Base-by-base conservation (phyloP, 1,139 yeast species). In the Saccharomycopsis phalli region DNA sequence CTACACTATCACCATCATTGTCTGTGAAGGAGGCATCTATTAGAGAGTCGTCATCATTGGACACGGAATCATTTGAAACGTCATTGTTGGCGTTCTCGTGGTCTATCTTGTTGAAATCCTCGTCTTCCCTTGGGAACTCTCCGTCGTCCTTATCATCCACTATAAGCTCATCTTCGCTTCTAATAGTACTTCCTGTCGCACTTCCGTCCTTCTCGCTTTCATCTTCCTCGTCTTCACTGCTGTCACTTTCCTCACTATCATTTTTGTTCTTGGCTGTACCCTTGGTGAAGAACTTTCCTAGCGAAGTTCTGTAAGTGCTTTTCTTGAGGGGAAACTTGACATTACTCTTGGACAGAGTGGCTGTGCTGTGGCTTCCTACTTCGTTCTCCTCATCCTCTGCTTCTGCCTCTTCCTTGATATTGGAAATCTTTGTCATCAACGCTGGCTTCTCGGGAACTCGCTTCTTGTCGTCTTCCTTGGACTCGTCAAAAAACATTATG, bases 21-120 rank as follows among this genome's bases (percentile, higher is more conserved):
- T 56, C 49, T 1, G 49, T 39, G 1, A 41, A 39, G 27, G 53
- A 54, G 13, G 52, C 56, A 27, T 53, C 56, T 44, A 25, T 42
- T 28, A 34, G 50, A 49, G 40, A 41, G 27, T 48, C 51, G 30
- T 44, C 48, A n/a, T n/a, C n/a, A 34, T 42, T 45, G 2, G 48
- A 30, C 11, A 44, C 40, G n/a, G 46, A 46, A 6, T 35, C 32
- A 18, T 35, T 37, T 13, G 28, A 35, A 7, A 40, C 41, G 11
- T 32, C 45, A 31, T 45, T 46, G 4, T 39, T 31, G 2, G 3
- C 42, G 26, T 40, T 38, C 13, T 45, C 46, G 33, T 40, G 37
- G 28, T 46, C 48, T 10, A 37, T 37, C 20, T 37, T 36, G 3
- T 33, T 20, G 23, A 34, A 14, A 13, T 37, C 46, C 6, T 45